Evolutionary conservation across 768 basidiomycete species (phyloP).

Genomic region (Hericium coralloides): DNA sequence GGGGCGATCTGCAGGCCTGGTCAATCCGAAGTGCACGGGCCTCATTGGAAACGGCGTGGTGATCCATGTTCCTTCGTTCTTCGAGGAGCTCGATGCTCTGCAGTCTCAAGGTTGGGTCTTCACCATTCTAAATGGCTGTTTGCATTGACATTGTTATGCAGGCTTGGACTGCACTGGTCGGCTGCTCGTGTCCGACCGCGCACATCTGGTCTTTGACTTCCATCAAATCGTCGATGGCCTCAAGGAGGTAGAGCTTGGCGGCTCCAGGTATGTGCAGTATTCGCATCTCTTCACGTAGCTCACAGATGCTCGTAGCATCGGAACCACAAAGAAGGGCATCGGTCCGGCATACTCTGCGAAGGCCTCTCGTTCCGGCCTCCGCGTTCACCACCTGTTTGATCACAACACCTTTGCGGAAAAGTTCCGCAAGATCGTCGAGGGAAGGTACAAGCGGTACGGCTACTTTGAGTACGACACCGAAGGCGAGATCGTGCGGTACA

Average conservation of each 20-base stretch:
- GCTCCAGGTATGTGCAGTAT: slow-evolving; percentile 47
- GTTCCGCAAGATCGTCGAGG: slow-evolving; percentile 93
- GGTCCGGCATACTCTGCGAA: slow-evolving; percentile 98
- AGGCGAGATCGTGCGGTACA: slow-evolving; percentile 88
- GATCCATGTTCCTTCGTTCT: slow-evolving; percentile 91
- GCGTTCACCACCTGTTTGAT: slow-evolving; percentile 95
- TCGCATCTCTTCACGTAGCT: neutral
- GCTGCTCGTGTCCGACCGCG: slow-evolving; percentile 90
- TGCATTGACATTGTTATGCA: slow-evolving; percentile 21
- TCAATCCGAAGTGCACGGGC: slow-evolving; percentile 79
- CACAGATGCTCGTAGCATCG: slow-evolving; percentile 51
- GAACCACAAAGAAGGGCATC: slow-evolving; percentile 96
- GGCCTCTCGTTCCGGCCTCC: slow-evolving; percentile 90
- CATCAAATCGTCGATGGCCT: slow-evolving; percentile 99
- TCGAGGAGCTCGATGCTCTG: slow-evolving; percentile 82
- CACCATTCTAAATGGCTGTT: no score
- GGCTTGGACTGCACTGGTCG: slow-evolving; percentile 81
- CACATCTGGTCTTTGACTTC: slow-evolving; percentile 97
- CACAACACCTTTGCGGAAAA: slow-evolving; percentile 76
- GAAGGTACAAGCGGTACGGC: slow-evolving; percentile 96
- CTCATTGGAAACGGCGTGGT: slow-evolving; percentile 96
- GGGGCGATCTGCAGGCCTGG: slow-evolving; percentile 46
- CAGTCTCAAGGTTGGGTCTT: slow-evolving; percentile 63
- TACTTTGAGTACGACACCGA: slow-evolving; percentile 98
- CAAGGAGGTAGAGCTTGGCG: slow-evolving; percentile 95